phyloP scores from a whole-genome alignment of 352 stramenopile species.

The Phytopythium cucurbitacearum region DNA sequence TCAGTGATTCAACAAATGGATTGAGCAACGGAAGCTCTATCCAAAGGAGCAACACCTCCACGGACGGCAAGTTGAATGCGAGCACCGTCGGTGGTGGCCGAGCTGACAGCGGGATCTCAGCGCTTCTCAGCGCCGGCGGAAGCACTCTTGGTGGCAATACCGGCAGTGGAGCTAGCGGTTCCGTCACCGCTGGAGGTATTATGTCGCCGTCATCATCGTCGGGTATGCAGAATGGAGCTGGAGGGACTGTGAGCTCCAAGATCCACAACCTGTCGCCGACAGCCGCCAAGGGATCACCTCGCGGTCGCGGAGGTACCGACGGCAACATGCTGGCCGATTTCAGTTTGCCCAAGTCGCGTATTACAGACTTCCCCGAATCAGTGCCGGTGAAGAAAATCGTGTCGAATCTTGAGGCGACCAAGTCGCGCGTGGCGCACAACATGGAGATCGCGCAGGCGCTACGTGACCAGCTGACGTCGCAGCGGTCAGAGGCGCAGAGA shows the following conservation, averaged over 20 bases:
- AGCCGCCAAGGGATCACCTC: slow-evolving; percentile 13
- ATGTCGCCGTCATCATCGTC: slow-evolving; percentile 4
- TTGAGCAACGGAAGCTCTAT: too few relatives aligned
- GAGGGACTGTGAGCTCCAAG: slow-evolving; percentile 10
- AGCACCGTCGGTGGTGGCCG: too few relatives aligned
- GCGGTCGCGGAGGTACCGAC: slow-evolving; percentile 7
- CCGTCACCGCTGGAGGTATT: neutral
- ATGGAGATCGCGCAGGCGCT: slow-evolving; percentile 67
- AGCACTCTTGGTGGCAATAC: neutral
- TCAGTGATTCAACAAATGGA: too few relatives aligned
- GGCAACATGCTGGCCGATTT: slow-evolving; percentile 14
- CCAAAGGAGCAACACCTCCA: too few relatives aligned
- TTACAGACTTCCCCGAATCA: slow-evolving; percentile 58
- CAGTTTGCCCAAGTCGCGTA: slow-evolving; percentile 41
- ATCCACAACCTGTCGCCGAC: slow-evolving; percentile 39
- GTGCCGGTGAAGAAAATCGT: slow-evolving; percentile 62
- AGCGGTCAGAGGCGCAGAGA: slow-evolving; percentile 34
- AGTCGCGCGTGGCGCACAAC: slow-evolving; percentile 47
- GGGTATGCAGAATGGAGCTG: too few relatives aligned
- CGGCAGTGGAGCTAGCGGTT: neutral
- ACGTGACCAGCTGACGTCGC: slow-evolving; percentile 41
- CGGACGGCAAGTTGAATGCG: too few relatives aligned
- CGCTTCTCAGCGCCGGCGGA: too few relatives aligned
- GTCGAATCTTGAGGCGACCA: slow-evolving; percentile 59
- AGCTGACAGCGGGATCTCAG: too few relatives aligned